Evolutionary conservation across 768 basidiomycete genomes (phyloP).

Genomic region (Rhodocollybia butyracea): DNA sequence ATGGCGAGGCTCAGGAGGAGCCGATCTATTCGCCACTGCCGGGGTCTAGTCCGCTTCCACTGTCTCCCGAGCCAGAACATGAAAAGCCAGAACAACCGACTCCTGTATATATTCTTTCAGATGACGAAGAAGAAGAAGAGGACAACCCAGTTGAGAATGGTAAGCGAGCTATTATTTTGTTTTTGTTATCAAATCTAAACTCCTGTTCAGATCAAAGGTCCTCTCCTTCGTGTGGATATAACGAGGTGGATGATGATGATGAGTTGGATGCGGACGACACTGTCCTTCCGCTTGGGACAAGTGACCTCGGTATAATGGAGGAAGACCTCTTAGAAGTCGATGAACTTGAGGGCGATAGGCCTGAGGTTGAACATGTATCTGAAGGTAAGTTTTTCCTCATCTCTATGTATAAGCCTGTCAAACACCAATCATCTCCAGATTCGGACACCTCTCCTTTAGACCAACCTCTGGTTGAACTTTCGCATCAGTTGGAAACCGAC

Average conservation of each 20-base stretch:
- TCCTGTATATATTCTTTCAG: not conserved
- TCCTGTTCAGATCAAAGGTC: not conserved
- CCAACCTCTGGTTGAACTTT: not conserved
- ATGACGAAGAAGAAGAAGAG: not conserved
- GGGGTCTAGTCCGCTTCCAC: not conserved
- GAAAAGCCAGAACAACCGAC: not conserved
- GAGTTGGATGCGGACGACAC: conserved; percentile 8
- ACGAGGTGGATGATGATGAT: conserved; percentile 1
- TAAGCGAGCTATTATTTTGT: not conserved
- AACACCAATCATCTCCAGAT: not conserved
- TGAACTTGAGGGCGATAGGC: not conserved
- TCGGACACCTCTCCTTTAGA: not conserved
- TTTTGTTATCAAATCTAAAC: not conserved
- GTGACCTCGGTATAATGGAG: conserved; percentile 18
- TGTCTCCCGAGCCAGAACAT: not conserved
- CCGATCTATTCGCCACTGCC: not conserved
- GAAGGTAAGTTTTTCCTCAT: not conserved
- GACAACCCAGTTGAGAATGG: not conserved
- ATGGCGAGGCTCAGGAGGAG: not conserved
- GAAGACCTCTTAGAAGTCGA: not conserved
- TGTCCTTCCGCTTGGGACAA: conserved; percentile 22
- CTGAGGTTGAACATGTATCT: not conserved
- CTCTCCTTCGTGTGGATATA: not conserved
- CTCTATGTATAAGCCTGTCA: too few relatives aligned
- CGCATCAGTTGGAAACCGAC: not conserved